Base-by-base conservation (phyloP, 139 green algal species). In the Volvox reticuliferus region DNA sequence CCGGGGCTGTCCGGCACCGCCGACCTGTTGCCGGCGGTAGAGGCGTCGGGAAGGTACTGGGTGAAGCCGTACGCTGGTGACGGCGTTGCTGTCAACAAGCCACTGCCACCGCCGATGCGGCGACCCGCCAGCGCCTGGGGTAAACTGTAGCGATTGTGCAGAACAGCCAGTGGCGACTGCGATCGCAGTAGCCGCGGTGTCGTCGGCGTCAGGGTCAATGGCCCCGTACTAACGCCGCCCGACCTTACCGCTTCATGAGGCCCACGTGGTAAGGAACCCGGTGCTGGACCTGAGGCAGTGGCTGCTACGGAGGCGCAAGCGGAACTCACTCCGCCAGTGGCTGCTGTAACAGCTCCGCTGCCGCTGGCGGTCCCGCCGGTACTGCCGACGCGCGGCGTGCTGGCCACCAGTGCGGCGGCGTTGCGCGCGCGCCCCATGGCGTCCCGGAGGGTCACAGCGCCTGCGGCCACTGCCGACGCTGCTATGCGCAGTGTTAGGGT, bases 401-500 rank as follows among this genome's bases (percentile, higher is more conserved):
- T 35, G 32, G 35, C 22, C 28, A 50, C 68, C 65, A 28, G 65
- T 33, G 28, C 84, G 26, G 37, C 6, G 28, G 86, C 86, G n/a
- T 17, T 71, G 55, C 86, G 86, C 12, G 86, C 86, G 20, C 84
- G 84, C 1, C 36, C 21, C 28, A 90, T 32, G 9, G 86, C 69
- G 55, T 90, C 73, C 0, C n/a, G 21, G 17, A 90, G 86, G 50
- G 86, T 85, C 30, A 84, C 12, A 0, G 86, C 86, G 22, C 86
- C 86, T 0, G 86, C 20, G 3, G 50, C 86, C 21, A 90, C 86
- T 1, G 86, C 86, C 12, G 86, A 85, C 50, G 86, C 86, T 9
- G 86, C 86, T 21, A 90, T n/a, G 9, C 86, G 86, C 30, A 90
- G 86, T 1, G 67, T 44, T 18, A 90, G 73, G 9, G 86, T 73